Conservation (phyloP, 2,329 filamentous ascomycete genomes). For the Cercospora zeae-maydis region DNA sequence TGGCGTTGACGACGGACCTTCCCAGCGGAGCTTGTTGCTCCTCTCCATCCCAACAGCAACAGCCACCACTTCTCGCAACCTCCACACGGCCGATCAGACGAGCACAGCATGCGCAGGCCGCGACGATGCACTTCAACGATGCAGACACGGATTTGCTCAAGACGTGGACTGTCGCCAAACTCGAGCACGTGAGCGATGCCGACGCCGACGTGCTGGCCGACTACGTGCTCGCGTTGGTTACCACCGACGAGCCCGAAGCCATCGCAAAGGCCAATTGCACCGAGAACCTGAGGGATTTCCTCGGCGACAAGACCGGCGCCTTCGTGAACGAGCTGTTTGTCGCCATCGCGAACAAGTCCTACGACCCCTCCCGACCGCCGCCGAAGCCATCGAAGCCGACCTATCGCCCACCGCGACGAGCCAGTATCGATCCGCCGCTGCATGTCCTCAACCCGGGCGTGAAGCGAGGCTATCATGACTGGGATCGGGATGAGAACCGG, state of each 20-base stretch:
- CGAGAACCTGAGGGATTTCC: constrained; percentile 69
- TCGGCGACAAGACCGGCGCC: constrained; percentile 60
- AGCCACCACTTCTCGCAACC: not conserved
- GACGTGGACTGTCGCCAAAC: constrained; percentile 71
- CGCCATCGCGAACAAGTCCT: constrained; percentile 57
- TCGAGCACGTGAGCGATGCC: constrained; percentile 72
- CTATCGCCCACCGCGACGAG: constrained; percentile 19
- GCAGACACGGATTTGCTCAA: constrained; percentile 59
- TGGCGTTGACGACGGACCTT: not conserved
- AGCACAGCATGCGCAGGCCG: not conserved
- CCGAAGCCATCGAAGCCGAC: constrained; percentile 19
- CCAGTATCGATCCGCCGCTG: constrained; percentile 28
- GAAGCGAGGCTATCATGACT: constrained; percentile 58
- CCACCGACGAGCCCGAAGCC: constrained; percentile 63
- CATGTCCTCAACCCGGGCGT: constrained; percentile 38
- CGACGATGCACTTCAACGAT: constrained; percentile 53
- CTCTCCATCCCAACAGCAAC: not conserved
- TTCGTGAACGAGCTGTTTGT: constrained; percentile 72
- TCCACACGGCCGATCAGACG: not conserved
- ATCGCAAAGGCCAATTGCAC: constrained; percentile 65
- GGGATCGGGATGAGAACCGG: constrained; percentile 45
- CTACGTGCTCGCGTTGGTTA: constrained; percentile 74
- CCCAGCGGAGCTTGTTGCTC: not conserved
- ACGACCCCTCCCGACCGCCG: constrained; percentile 31
- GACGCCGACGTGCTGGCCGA: constrained; percentile 79